Percentiles rank a stretch among this genome's conserved stretches.
Evolutionary conservation across 176 grass and related monocot genomes (phyloP).

Genomic region (Musa schizocarpa): DNA sequence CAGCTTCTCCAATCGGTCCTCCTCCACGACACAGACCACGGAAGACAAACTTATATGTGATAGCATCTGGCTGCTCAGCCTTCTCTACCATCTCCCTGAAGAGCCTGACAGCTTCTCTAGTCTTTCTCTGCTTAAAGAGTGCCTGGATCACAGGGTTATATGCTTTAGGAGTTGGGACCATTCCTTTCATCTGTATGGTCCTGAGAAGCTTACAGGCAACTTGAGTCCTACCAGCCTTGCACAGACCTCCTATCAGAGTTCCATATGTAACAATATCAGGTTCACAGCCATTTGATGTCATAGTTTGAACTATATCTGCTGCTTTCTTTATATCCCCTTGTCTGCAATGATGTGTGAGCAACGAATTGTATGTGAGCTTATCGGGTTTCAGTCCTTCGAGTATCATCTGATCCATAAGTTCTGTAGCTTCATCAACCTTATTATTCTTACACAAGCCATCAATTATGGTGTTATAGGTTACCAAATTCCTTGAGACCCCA

Average conservation of each 20-base stretch:
- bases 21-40: constrained; percentile 64
- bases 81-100: constrained; percentile 73
- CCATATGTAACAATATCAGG: constrained; percentile 68
- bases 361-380: constrained; percentile 79
- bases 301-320: constrained; percentile 66
- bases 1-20: constrained; percentile 69
- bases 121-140: constrained; percentile 49
- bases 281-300: constrained; percentile 74
- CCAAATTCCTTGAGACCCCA: constrained; percentile 56
- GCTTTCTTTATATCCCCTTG: constrained; percentile 74
- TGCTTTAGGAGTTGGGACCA: constrained; percentile 60
- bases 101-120: constrained; percentile 55
- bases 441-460: constrained; percentile 71
- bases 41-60: constrained; percentile 75
- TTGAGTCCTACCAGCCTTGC: constrained; percentile 71
- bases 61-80: constrained; percentile 66
- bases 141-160: constrained; percentile 72
- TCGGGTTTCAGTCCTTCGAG: constrained; percentile 59
- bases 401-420: constrained; percentile 70
- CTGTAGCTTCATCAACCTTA: constrained; percentile 60
- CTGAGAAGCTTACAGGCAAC: constrained; percentile 77
- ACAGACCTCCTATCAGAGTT: constrained; percentile 66
- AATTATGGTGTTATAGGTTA: constrained; percentile 66
- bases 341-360: constrained; percentile 84
- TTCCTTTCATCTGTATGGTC: constrained; percentile 62